Base-by-base conservation (phyloP, 2,329 filamentous ascomycete species). In the Trichoderma cornu-damae region DNA sequence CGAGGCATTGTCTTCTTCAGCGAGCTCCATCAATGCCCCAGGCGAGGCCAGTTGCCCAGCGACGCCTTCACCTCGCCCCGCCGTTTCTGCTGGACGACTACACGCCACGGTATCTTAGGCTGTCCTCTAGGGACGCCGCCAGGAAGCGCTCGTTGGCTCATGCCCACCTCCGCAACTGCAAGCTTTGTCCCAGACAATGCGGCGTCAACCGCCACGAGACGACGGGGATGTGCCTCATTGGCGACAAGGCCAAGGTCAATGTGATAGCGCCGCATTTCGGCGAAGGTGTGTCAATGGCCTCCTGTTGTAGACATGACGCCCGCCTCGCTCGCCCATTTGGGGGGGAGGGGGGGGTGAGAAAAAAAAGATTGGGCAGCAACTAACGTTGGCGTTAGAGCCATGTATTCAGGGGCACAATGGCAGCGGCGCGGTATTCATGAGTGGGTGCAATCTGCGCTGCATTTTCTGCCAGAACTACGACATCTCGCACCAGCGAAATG, bases 241-340 rank as follows among this genome's bases (percentile, higher is more conserved):
- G 89, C 12, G 80, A 86, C 59, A 86, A 80, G 46, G 88, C 84
- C 57, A 90, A 90, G 66, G 88, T 94, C 63, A 91, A 90, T 68
- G 88, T 89, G 6, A 90, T 95, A 62, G 89, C 89, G 58, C 90
- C 89, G 50, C 90, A 94, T 71, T 92, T 92, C 69, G 89, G 89
- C 42, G 89, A 93, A 77, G 83, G 79, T 80, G 61, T 63, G 75
- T 71, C 42, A 57, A n/a, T 22, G 22, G n/a, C 11, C 38, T 40
- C 28, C 30, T 59, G 61, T 48, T 49, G n/a, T 32, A 8, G 6
- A 22, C 38, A 20, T 24, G 16, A 18, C 20, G 16, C 24, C 26
- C 20, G 37, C 38, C 32, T 11, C 30, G 7, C 16, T 20, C 20
- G 16, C 12, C 52, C 26, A 30, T 20, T 42, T 12, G 20, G 24